Conservation (phyloP, 331 rosid genomes). For the Saraca asoca region DNA sequence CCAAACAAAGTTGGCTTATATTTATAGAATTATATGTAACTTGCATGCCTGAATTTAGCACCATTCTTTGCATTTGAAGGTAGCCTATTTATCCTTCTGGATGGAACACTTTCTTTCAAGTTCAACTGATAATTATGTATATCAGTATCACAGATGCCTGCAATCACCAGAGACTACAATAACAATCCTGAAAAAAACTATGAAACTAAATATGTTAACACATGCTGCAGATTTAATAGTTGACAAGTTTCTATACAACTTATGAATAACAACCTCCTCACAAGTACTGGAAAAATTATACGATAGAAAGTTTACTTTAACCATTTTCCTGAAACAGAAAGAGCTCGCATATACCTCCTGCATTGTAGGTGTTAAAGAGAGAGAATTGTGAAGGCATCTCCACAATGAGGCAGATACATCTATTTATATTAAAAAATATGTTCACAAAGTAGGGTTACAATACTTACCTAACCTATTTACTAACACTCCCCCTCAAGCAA, state of each 20-base stretch:
- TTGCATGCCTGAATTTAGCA: slow-evolving; percentile 73
- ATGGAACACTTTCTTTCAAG: slow-evolving; percentile 54
- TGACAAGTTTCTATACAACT: slow-evolving; percentile 14
- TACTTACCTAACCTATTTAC: too few relatives aligned
- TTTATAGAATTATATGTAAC: slow-evolving; percentile 18
- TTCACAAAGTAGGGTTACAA: too few relatives aligned
- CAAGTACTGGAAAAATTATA: slow-evolving; percentile 3
- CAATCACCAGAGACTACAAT: slow-evolving; percentile 32
- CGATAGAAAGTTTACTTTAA: not conserved
- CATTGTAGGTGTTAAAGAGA: too few relatives aligned
- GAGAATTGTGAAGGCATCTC: too few relatives aligned
- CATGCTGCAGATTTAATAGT: slow-evolving; percentile 7
- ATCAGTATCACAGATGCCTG: slow-evolving; percentile 62
- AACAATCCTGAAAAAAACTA: slow-evolving; percentile 13
- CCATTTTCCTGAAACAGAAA: slow-evolving; percentile 8
- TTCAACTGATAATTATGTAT: slow-evolving; percentile 53
- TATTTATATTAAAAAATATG: too few relatives aligned
- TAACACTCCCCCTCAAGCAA: too few relatives aligned
- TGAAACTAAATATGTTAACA: slow-evolving; percentile 1
- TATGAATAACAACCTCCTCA: slow-evolving; percentile 20
- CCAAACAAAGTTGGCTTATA: slow-evolving; percentile 14
- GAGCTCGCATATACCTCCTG: too few relatives aligned
- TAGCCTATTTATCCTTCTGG: slow-evolving; percentile 52
- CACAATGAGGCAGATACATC: too few relatives aligned
- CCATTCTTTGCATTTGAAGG: slow-evolving; percentile 71